Evolutionary conservation across 257 asterid genomes (phyloP).

Genomic region (Paulownia fortunei): DNA sequence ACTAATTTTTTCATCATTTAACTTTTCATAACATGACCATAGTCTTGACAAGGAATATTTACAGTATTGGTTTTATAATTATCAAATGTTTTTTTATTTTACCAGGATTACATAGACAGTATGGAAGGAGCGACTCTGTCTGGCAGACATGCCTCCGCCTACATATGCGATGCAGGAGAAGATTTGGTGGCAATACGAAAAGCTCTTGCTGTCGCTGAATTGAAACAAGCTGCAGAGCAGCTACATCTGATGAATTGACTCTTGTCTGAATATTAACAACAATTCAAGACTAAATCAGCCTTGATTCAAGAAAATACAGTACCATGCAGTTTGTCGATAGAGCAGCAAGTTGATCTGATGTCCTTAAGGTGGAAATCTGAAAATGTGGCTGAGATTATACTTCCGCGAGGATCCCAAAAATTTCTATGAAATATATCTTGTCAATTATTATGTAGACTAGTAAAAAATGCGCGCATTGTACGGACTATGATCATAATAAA

Average conservation of each 20-base stretch:
- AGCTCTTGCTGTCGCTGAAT: constrained; percentile 36
- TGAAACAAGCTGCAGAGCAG: constrained; percentile 10
- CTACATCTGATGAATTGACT: constrained; percentile 57
- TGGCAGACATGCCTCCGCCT: constrained; percentile 73
- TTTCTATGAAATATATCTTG: neutral
- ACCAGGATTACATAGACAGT: constrained; percentile 82
- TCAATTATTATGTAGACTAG: neutral
- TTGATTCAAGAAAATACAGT: too few species aligned
- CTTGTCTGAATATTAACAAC: constrained; percentile 31
- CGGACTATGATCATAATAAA: too few species aligned
- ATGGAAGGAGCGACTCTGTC: constrained; percentile 88
- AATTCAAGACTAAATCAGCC: too few species aligned
- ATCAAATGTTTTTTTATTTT: neutral
- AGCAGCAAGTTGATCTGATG: too few species aligned
- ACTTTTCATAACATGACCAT: neutral
- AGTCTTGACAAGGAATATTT: neutral
- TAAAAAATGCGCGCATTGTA: too few species aligned
- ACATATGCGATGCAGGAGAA: constrained; percentile 70
- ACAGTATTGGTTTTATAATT: too few species aligned
- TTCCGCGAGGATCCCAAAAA: too few species aligned
- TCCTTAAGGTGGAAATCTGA: too few species aligned
- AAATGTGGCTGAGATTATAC: too few species aligned
- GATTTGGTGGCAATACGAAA: constrained; percentile 54
- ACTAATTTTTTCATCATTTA: too few species aligned
- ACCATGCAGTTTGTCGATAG: too few species aligned